A percentile compares a stretch with the other conserved stretches of the same genome.
phyloP scores from a whole-genome alignment of 2,329 filamentous ascomycete genomes.

The Fusarium sp. region DNA sequence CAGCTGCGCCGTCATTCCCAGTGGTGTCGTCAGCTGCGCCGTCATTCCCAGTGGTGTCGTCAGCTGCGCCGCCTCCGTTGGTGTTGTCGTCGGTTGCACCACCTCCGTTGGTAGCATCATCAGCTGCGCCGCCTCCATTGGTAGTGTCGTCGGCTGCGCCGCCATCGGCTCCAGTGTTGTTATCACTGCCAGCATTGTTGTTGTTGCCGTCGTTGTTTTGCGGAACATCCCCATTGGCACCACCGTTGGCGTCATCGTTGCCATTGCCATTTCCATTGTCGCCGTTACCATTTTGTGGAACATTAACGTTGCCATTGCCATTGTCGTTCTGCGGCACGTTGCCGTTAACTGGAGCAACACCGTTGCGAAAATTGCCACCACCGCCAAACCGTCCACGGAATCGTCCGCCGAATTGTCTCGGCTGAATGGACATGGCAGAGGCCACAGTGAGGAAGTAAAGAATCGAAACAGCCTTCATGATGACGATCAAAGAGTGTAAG shows the following conservation, averaged over 20 bases:
- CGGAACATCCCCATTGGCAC: neutral
- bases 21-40: neutral
- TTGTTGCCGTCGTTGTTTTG: neutral
- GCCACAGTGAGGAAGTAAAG: neutral
- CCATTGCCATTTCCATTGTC: neutral
- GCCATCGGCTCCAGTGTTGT: neutral
- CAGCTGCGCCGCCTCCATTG: neutral
- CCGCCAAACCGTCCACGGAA: neutral
- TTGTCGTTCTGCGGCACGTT: neutral
- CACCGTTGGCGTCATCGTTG: neutral
- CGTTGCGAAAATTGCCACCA: neutral
- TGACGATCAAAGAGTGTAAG: neutral
- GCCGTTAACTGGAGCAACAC: neutral
- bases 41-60: no score
- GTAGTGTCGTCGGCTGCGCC: neutral
- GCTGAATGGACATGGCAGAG: conserved; percentile 10
- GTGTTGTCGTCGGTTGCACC: neutral
- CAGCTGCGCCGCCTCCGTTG: neutral
- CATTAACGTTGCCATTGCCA: neutral
- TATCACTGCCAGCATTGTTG: neutral
- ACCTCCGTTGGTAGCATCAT: neutral
- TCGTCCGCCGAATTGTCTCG: conserved; percentile 1
- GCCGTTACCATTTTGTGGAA: neutral
- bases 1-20: neutral
- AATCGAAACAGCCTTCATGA: conserved; percentile 11